Conservation (phyloP, 1,284 basidiomycete species). For the Mycosarcoma maydis region DNA sequence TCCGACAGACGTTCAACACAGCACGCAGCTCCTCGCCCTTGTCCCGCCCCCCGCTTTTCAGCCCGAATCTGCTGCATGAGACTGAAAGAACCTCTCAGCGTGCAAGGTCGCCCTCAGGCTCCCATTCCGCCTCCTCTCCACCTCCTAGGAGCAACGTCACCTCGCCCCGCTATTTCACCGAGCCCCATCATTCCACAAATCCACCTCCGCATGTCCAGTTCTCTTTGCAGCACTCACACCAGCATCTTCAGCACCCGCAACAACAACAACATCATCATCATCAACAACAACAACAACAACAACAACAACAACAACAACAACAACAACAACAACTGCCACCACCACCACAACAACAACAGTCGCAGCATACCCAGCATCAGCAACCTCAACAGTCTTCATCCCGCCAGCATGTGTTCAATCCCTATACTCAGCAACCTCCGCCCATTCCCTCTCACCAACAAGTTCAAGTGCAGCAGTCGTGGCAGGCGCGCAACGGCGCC, state of each 20-base stretch:
- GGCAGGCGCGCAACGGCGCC: constrained; percentile 24
- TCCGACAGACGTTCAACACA: constrained; percentile 38
- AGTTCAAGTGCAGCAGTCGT: constrained; percentile 11
- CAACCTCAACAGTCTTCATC: constrained; percentile 6
- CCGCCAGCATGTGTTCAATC: constrained; percentile 5
- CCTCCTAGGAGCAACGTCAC: constrained; percentile 39
- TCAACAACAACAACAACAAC: constrained; percentile 13
- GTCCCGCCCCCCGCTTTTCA: constrained; percentile 39
- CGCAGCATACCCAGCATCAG: constrained; percentile 14
- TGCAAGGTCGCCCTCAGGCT: constrained; percentile 27
- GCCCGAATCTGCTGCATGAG: constrained; percentile 34
- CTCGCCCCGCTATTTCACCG: constrained; percentile 38
- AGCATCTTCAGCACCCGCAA: constrained; percentile 9
- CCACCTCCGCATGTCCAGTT: constrained; percentile 17
- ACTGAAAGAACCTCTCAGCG: constrained; percentile 21
- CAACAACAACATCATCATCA: neutral
- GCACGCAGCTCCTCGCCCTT: constrained; percentile 43
- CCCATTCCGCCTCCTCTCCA: constrained; percentile 34
- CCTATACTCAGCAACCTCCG: constrained; percentile 4
- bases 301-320: constrained; percentile 13
- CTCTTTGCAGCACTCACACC: constrained; percentile 11
- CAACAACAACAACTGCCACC: constrained; percentile 10
- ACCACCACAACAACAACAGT: neutral
- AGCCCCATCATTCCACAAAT: constrained; percentile 14
- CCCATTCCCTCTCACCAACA: constrained; percentile 7